A percentile compares a stretch with the other conserved stretches of the same genome.
Evolutionary conservation across 179 eudicot genomes (phyloP).

Genomic region (Beta macrorhiza): DNA sequence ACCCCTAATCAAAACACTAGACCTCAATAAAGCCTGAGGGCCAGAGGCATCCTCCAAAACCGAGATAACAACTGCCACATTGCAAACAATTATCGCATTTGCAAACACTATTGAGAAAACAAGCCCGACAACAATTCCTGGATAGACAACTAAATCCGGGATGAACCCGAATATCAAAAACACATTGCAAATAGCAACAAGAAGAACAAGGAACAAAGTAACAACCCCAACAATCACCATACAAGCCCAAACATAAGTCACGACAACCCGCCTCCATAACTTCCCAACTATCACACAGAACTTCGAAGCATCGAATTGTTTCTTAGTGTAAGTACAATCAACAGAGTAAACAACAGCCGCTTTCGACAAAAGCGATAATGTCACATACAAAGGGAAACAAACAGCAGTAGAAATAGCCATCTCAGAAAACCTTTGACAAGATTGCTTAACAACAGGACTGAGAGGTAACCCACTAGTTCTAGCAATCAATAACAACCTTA

Average conservation of each 20-base stretch:
- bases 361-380: constrained; percentile 69
- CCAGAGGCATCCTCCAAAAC: constrained; percentile 91
- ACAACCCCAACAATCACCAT: constrained; percentile 59
- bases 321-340: constrained; percentile 82
- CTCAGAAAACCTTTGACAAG: constrained; percentile 71
- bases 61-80: constrained; percentile 75
- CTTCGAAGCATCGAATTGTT: constrained; percentile 50
- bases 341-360: constrained; percentile 80
- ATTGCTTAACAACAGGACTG: constrained; percentile 59
- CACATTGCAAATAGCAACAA: constrained; percentile 57
- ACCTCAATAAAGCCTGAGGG: constrained; percentile 77
- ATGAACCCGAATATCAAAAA: constrained; percentile 55
- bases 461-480: constrained; percentile 79
- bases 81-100: constrained; percentile 69
- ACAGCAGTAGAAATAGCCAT: constrained; percentile 55
- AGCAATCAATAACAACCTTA: constrained; percentile 66
- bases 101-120: constrained; percentile 72
- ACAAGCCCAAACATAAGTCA: constrained; percentile 71
- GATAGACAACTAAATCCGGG: constrained; percentile 55
- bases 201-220: constrained; percentile 59
- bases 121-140: constrained; percentile 56
- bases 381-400: constrained; percentile 73
- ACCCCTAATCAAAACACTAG: constrained; percentile 65
- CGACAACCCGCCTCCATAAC: constrained; percentile 69
- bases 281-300: constrained; percentile 54